Conservation (phyloP, 208 protist species). For the Crithidia brevicula region DNA sequence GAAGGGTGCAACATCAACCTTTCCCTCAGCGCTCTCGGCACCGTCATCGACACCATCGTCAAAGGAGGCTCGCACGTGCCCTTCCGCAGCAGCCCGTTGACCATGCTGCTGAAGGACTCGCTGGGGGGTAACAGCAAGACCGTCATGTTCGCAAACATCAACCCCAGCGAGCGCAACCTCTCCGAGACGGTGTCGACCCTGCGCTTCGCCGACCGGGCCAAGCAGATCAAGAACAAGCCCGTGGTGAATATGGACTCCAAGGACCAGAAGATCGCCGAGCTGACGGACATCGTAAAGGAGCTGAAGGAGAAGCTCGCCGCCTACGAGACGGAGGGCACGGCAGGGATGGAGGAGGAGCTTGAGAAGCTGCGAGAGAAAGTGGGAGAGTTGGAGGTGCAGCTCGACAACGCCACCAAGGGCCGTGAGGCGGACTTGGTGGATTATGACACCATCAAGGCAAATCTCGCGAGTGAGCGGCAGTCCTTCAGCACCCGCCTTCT, state of each 20-base stretch:
- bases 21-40: conserved; percentile 89
- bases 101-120: conserved; percentile 92
- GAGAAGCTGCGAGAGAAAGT: conserved; percentile 66
- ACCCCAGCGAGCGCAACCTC: conserved; percentile 85
- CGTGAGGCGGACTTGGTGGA: conserved; percentile 81
- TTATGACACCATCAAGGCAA: conserved; percentile 59
- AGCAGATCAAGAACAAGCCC: conserved; percentile 94
- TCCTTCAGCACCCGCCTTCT: conserved; percentile 36
- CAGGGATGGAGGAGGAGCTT: conserved; percentile 70
- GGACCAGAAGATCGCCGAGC: conserved; percentile 87
- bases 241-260: conserved; percentile 91
- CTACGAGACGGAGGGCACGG: conserved; percentile 77
- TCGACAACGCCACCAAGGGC: conserved; percentile 71
- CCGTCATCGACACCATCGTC: conserved; percentile 92
- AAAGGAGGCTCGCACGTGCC: conserved; percentile 87
- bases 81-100: conserved; percentile 85
- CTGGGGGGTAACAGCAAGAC: conserved; percentile 91
- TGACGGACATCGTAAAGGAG: conserved; percentile 73
- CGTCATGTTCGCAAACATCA: conserved; percentile 93
- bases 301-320: conserved; percentile 80
- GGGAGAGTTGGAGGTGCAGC: conserved; percentile 71
- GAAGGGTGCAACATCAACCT: conserved; percentile 95
- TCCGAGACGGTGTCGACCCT: conserved; percentile 91
- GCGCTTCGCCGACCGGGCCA: conserved; percentile 89
- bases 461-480: conserved; percentile 52